These are phyloP conservation scores for Corynespora cassiicola DNA, from an alignment of 2,329 filamentous ascomycete species.

Conservation along the genomic window DNA sequence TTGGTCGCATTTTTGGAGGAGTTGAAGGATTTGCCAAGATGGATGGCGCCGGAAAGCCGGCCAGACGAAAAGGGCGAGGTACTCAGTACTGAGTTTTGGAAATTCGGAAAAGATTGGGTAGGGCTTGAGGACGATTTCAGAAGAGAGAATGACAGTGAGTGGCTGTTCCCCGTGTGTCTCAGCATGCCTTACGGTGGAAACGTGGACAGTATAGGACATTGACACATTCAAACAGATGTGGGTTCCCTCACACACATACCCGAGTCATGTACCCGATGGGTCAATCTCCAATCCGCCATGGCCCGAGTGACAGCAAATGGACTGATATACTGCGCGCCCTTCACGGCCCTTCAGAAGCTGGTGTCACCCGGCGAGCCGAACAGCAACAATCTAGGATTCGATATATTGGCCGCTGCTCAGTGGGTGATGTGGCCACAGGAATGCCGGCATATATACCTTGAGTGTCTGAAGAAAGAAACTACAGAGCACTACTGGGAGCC, in stretches of 20 bases:
- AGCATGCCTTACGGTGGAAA: too few species aligned
- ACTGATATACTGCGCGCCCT: constrained; percentile 6
- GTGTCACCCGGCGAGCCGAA: background rate
- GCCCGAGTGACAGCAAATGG: constrained; percentile 3
- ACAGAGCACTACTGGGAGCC: constrained; percentile 2
- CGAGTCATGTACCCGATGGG: too few species aligned
- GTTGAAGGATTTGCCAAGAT: constrained; percentile 2
- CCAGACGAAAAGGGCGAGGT: constrained; percentile 3
- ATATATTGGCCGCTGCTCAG: constrained; percentile 3
- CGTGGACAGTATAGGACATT: too few species aligned
- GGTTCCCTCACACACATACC: too few species aligned
- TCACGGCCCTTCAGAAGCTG: constrained; percentile 2
- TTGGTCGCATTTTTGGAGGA: constrained; percentile 2
- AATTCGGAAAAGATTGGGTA: constrained; percentile 2
- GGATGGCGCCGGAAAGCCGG: constrained; percentile 2
- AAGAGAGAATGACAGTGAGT: background rate
- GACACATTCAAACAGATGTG: too few species aligned
- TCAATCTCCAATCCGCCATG: constrained; percentile 3
- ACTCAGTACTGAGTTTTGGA: constrained; percentile 2
- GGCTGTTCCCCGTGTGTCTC: too few species aligned
- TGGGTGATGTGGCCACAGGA: constrained; percentile 3
- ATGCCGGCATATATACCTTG: constrained; percentile 1
- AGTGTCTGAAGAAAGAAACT: constrained; percentile 5
- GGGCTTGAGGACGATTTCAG: constrained; percentile 5
- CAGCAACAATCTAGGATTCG: background rate